phyloP scores from a whole-genome alignment of 441 rosid genomes.

The Pelargonium fulgidum region DNA sequence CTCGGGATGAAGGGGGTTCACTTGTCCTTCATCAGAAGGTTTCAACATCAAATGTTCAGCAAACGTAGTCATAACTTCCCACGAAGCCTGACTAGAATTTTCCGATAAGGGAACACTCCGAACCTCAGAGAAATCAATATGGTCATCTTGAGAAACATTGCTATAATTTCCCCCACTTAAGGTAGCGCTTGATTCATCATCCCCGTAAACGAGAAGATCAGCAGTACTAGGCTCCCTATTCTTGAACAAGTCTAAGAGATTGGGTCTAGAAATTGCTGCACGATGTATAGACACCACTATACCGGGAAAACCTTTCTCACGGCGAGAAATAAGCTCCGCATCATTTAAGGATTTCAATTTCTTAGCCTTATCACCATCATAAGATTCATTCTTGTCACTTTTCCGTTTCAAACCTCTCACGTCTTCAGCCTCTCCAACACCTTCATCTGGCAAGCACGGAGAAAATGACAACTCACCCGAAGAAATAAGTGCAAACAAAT shows the following conservation, averaged over 20 bases:
- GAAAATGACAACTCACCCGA: constrained; percentile 68
- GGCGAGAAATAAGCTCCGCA: constrained; percentile 68
- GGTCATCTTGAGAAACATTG: constrained; percentile 32
- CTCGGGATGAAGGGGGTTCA: constrained; percentile 36
- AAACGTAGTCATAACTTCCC: constrained; percentile 70
- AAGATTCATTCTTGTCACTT: constrained; percentile 52
- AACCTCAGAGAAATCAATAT: constrained; percentile 35
- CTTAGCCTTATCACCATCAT: constrained; percentile 47
- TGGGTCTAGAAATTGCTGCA: constrained; percentile 35
- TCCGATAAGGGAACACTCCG: constrained; percentile 32
- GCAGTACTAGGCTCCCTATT: constrained; percentile 30
- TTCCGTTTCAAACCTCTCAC: constrained; percentile 67
- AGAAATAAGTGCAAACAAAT: constrained; percentile 68
- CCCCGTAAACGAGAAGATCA: constrained; percentile 23
- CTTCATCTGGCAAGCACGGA: constrained; percentile 74
- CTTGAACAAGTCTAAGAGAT: constrained; percentile 47
- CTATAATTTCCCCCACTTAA: constrained; percentile 24
- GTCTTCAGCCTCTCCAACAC: constrained; percentile 94
- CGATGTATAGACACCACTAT: constrained; percentile 50
- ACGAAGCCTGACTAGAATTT: constrained; percentile 42
- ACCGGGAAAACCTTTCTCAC: constrained; percentile 97
- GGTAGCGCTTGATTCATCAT: constrained; percentile 28
- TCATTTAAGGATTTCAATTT: constrained; percentile 56
- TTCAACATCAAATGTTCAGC: constrained; percentile 40
- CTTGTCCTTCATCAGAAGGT: constrained; percentile 30